Evolutionary conservation across 306 rosid species (phyloP).

Genomic region (Vicia villosa): DNA sequence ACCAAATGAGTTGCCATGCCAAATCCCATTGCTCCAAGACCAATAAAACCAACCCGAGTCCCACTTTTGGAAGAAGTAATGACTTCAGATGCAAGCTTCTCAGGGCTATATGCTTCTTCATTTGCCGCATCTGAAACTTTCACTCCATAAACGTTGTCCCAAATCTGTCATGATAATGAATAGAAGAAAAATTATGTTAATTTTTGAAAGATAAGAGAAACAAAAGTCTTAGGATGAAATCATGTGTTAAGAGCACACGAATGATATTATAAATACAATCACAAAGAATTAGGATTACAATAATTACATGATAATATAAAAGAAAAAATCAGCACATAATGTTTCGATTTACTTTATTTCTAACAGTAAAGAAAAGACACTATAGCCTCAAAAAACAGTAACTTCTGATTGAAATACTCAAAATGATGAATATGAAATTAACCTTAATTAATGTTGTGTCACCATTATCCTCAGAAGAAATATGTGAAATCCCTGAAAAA

Average conservation of each 20-base stretch:
- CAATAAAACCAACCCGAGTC: slow-evolving; percentile 80
- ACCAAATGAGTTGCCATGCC: slow-evolving; percentile 97
- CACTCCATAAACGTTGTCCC: slow-evolving; percentile 75
- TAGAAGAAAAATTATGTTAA: not conserved
- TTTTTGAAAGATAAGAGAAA: slow-evolving; percentile 9
- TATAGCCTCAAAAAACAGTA: slow-evolving; percentile 1
- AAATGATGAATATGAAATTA: slow-evolving; percentile 29
- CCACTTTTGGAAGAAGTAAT: slow-evolving; percentile 51
- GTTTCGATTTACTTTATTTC: not conserved
- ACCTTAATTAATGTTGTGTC: slow-evolving; percentile 65
- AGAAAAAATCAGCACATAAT: not conserved
- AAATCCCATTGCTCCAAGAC: slow-evolving; percentile 99
- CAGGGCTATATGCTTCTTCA: slow-evolving; percentile 67
- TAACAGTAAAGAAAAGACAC: slow-evolving; percentile 6
- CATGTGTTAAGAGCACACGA: not conserved
- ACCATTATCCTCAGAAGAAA: slow-evolving; percentile 43
- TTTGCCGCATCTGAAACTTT: slow-evolving; percentile 70
- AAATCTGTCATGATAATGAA: slow-evolving; percentile 53
- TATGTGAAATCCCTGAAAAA: slow-evolving; percentile 64
- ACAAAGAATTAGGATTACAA: not conserved
- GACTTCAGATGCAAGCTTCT: slow-evolving; percentile 62
- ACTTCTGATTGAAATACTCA: slow-evolving; percentile 33
- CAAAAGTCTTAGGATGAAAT: slow-evolving; percentile 2
- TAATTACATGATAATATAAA: slow-evolving; percentile 9
- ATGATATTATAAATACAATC: slow-evolving; percentile 1